Conservation (phyloP, 129 eudicot species). For the Solidago caesia region DNA sequence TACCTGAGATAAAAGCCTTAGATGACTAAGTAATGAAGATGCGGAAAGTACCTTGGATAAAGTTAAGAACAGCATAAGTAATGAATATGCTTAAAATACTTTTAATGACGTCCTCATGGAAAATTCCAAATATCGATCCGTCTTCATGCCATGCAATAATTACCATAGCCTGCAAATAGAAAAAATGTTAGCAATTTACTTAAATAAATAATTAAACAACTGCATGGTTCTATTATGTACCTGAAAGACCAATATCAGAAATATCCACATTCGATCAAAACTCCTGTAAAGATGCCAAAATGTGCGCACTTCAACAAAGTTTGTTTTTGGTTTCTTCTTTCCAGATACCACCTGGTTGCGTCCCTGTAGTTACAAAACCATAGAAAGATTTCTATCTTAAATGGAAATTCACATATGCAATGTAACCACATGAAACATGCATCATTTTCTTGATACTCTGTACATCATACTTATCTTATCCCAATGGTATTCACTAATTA, state of each 20-base stretch:
- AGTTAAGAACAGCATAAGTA: slow-evolving; percentile 80
- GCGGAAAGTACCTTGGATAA: slow-evolving; percentile 65
- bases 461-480: no score
- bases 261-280: slow-evolving; percentile 96
- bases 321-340: slow-evolving; percentile 91
- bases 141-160: slow-evolving; percentile 87
- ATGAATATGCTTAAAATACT: slow-evolving; percentile 83
- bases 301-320: slow-evolving; percentile 95
- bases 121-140: slow-evolving; percentile 54
- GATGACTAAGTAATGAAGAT: slow-evolving; percentile 9
- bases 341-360: slow-evolving; percentile 57
- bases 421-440: slow-evolving; percentile 11
- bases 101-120: slow-evolving; percentile 54
- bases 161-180: slow-evolving; percentile 75
- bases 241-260: slow-evolving; percentile 89
- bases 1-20: neutral
- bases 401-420: slow-evolving; percentile 10
- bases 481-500: no score
- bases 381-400: neutral
- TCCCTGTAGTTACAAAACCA: slow-evolving; percentile 42
- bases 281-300: slow-evolving; percentile 92
- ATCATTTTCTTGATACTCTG: no score
- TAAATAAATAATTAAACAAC: slow-evolving; percentile 18
- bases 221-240: slow-evolving; percentile 33
- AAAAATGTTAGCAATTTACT: slow-evolving; percentile 9